Base-by-base conservation (phyloP, 257 asterid species). In the Nicotiana noctiflora region DNA sequence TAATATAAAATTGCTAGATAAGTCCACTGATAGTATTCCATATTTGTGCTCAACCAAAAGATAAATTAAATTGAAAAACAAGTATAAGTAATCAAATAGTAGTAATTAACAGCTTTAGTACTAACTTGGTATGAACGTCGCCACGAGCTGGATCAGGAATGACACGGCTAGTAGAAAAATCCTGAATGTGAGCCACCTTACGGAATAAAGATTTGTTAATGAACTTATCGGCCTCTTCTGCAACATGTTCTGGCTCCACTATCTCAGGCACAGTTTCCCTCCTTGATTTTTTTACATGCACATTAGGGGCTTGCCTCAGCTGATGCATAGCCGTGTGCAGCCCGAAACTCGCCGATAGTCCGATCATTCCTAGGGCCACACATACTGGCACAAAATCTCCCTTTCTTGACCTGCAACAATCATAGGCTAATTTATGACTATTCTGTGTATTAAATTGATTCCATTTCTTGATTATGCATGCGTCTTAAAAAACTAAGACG, bases 261-360 rank as follows among this genome's bases (percentile, higher is more conserved):
- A 90, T 86, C 82, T 93, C 96, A 21, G 94, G 96, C 0, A 93
- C 8, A 0, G 91, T 92, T 72, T 89, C 93, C 83, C 98, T 84
- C 19, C 90, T 85, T 8, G 93, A 89, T 77, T 93, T 93, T 82
- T 85, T 88, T 55, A 92, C 81, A 17, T 17, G 79, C 13, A 92
- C 97, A 31, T 92, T 90, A 2, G 98, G 98, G 5, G 90, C 87
- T 3, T 82, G 75, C 56, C 88, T 77, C 21, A 92, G 84, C 82
- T 92, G 92, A 40, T 91, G 93, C 83, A 53, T 19, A 1, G 85
- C 89, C 0, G 96, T 92, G 77, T 87, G 88, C 3, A 83, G 1
- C 1, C 93, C 98, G 3, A 93, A 82, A 12, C 89, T 81, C 2
- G 74, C 37, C 0, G 94, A 84, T 13, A 84, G 0, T 0, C 40